Base-by-base conservation (phyloP, 139 green algal species). In the Tetratostichococcus sp. region DNA sequence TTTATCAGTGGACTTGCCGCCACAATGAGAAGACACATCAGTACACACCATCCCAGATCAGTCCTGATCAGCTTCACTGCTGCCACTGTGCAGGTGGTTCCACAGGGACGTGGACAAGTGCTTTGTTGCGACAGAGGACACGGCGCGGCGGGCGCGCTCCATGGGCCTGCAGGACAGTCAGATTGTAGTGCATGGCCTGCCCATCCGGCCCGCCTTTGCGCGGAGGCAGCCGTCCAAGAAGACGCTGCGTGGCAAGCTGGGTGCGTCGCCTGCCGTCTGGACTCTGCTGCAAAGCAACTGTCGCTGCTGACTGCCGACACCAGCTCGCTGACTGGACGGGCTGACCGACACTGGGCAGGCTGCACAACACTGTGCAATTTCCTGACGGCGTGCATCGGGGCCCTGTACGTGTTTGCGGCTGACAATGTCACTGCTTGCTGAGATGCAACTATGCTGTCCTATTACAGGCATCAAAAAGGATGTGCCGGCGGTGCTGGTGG, bases 191-290 rank as follows among this genome's bases (percentile, higher is more conserved):
- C 89, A 86, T 32, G 90, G 95, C 19, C 87, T 98, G 83, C 95
- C 95, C 65, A 99, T 99, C 79, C 82, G 95, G 23, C 95, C 95
- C 2, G 86, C 86, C 34, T 99, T 99, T 80, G 89, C 83, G 65
- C 85, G 88, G 62, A 70, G 42, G 39, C 82, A 89, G 30, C 80
- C 88, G 1, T 33, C 77, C 22, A 88, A 91, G 76, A 69, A 50
- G 1, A 74, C 66, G 32, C 73, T 93, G 70, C 57, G 77, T 30
- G 81, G 82, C 72, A 62, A 71, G 28, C 83, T 92, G 73, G 86
- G 85, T 62, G 50, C 50, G 50, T 26, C 8, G 39, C 39, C 8
- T 8, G 8, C 8, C 39, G 39, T 8, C 39, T 22, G 8, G 39
- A 22, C 8, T 50, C 8, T 14, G 14, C 39, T 14, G 8, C 39